Conservation (phyloP, 352 stramenopile species). For the Pythium angustatum region DNA sequence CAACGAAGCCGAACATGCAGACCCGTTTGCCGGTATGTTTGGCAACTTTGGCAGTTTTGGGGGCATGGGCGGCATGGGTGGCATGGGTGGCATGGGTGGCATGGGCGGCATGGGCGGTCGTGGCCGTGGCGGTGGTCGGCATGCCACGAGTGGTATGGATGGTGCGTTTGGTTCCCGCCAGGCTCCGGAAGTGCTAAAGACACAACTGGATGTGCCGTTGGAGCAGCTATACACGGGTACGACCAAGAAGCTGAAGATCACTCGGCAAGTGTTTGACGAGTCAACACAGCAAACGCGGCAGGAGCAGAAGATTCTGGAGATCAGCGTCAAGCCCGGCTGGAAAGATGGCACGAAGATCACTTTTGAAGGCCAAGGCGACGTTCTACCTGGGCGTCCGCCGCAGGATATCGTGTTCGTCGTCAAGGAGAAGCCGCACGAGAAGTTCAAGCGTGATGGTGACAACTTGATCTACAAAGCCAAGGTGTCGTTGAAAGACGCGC, state of each 20-base stretch:
- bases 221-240: conserved; percentile 83
- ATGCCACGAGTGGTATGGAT: conserved; percentile 27
- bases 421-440: conserved; percentile 87
- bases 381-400: conserved; percentile 87
- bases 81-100: conserved; percentile 36
- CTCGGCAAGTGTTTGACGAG: conserved; percentile 88
- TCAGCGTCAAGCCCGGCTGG: conserved; percentile 96
- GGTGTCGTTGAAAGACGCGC: conserved; percentile 94
- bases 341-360: conserved; percentile 96
- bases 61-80: conserved; percentile 44
- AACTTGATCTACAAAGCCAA: conserved; percentile 95
- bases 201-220: conserved; percentile 92
- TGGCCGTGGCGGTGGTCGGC: not conserved
- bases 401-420: conserved; percentile 97
- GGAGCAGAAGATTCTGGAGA: conserved; percentile 95
- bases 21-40: conserved; percentile 78
- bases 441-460: conserved; percentile 95
- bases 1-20: conserved; percentile 66
- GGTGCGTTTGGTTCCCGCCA: conserved; percentile 47
- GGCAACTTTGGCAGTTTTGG: conserved; percentile 54
- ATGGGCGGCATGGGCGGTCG: conserved; percentile 21
- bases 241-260: conserved; percentile 95
- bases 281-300: conserved; percentile 87
- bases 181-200: conserved; percentile 61
- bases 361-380: conserved; percentile 93